A percentile compares a stretch with the other conserved stretches of the same genome.
phyloP scores from a whole-genome alignment of 2,329 filamentous ascomycete species.

The Colletotrichum sp. region DNA sequence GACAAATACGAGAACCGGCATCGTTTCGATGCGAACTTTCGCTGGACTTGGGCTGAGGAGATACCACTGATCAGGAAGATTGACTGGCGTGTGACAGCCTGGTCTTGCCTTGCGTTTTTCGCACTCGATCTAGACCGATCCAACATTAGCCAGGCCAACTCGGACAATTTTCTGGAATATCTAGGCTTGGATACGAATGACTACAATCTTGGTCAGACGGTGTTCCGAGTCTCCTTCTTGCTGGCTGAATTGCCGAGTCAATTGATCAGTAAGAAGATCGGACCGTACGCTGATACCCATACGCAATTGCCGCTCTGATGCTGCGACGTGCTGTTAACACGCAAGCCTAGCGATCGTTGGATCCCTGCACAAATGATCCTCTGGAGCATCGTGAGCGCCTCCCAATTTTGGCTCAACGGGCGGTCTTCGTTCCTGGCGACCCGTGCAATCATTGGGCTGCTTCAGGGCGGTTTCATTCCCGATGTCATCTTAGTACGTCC shows the following conservation, averaged over 20 bases:
- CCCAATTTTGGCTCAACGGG: conserved; percentile 36
- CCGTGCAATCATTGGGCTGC: conserved; percentile 41
- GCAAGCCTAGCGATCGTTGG: conserved; percentile 30
- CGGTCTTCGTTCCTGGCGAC: conserved; percentile 41
- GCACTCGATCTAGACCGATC: not conserved
- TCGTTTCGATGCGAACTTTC: not conserved
- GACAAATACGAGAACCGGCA: conserved; percentile 24
- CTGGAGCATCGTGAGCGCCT: conserved; percentile 14
- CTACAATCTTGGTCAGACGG: conserved; percentile 59
- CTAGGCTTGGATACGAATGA: conserved; percentile 39
- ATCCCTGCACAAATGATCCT: conserved; percentile 25
- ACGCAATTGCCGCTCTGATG: not conserved
- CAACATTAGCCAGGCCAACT: conserved; percentile 21
- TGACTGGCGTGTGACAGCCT: not conserved
- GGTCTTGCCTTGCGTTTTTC: not conserved
- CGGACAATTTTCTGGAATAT: conserved; percentile 43
- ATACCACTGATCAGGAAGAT: not conserved
- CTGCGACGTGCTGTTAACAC: not conserved
- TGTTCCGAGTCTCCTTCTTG: conserved; percentile 59
- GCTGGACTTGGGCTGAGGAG: not conserved
- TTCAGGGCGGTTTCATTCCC: conserved; percentile 51
- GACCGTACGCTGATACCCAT: not conserved
- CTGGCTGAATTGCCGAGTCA: conserved; percentile 66
- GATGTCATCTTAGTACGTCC: conserved; percentile 17
- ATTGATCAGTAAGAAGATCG: conserved; percentile 59